Percentiles rank a stretch among this genome's conserved stretches.
These are phyloP conservation scores for Lipomyces lipofer DNA, from an alignment of 805 yeast genomes.

Conservation along the genomic window DNA sequence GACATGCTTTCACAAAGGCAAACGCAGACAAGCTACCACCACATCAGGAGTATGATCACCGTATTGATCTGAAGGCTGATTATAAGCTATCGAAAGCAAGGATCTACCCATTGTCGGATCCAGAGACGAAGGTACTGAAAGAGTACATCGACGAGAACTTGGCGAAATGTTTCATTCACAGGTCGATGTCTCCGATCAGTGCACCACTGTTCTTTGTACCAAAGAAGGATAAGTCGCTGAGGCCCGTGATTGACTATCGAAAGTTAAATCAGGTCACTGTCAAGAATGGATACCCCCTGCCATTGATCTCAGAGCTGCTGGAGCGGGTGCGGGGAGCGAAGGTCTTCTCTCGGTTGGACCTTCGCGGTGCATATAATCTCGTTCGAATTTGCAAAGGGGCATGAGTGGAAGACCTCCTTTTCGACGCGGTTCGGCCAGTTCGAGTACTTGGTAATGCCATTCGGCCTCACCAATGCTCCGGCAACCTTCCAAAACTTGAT, in stretches of 20 bases:
- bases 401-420: slow-evolving; percentile 34
- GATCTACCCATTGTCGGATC: too few species aligned
- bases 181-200: neutral
- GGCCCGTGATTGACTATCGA: slow-evolving; percentile 22
- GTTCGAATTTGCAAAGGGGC: neutral
- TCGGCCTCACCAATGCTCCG: slow-evolving; percentile 37
- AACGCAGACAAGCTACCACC: too few species aligned
- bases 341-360: slow-evolving; percentile 1
- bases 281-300: slow-evolving; percentile 11
- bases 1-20: neutral
- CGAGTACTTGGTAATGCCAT: slow-evolving; percentile 37
- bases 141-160: too few species aligned
- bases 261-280: slow-evolving; percentile 6
- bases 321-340: neutral
- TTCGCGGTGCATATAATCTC: neutral
- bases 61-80: too few species aligned
- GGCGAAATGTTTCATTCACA: neutral
- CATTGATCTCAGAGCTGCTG: slow-evolving; percentile 7
- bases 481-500: slow-evolving; percentile 33
- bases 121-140: too few species aligned
- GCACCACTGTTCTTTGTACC: slow-evolving; percentile 27
- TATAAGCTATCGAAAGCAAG: too few species aligned
- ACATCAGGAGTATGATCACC: too few species aligned
- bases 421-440: slow-evolving; percentile 31
- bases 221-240: slow-evolving; percentile 28